Conservation (phyloP, 1,139 yeast genomes). For the Candida tropicalis region DNA sequence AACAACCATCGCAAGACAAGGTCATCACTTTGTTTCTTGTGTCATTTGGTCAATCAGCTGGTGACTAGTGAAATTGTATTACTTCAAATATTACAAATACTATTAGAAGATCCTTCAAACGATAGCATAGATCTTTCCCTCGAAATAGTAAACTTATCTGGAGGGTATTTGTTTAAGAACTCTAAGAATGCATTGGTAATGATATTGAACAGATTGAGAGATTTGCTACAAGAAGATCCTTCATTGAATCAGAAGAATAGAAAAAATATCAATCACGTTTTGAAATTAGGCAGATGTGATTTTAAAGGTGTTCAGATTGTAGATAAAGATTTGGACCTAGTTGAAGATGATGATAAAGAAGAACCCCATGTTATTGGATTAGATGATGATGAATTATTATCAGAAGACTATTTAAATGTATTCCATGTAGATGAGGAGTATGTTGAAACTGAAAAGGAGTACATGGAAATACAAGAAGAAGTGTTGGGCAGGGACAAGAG, state of each 20-base stretch:
- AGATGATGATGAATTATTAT: constrained; percentile 47
- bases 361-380: constrained; percentile 61
- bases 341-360: constrained; percentile 63
- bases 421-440: constrained; percentile 57
- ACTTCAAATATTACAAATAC: constrained; percentile 63
- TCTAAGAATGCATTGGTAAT: constrained; percentile 39
- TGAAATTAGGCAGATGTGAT: constrained; percentile 53
- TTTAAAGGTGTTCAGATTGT: constrained; percentile 46
- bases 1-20: constrained; percentile 44
- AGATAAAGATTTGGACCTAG: constrained; percentile 54
- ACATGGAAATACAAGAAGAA: constrained; percentile 22
- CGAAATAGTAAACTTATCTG: constrained; percentile 28
- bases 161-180: constrained; percentile 24
- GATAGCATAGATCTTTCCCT: constrained; percentile 34
- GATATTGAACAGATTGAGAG: constrained; percentile 64
- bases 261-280: constrained; percentile 52
- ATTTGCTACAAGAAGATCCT: constrained; percentile 56
- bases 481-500: constrained; percentile 23
- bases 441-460: constrained; percentile 49
- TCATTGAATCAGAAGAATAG: constrained; percentile 46
- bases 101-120: constrained; percentile 56
- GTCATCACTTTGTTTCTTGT: constrained; percentile 52
- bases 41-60: constrained; percentile 65
- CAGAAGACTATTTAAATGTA: constrained; percentile 51
- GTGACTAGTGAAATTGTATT: constrained; percentile 66